A percentile compares a stretch with the other conserved stretches of the same genome.
Evolutionary conservation across 148 eudicot genomes (phyloP).

Genomic region (Amaranthus hypochondriacus): DNA sequence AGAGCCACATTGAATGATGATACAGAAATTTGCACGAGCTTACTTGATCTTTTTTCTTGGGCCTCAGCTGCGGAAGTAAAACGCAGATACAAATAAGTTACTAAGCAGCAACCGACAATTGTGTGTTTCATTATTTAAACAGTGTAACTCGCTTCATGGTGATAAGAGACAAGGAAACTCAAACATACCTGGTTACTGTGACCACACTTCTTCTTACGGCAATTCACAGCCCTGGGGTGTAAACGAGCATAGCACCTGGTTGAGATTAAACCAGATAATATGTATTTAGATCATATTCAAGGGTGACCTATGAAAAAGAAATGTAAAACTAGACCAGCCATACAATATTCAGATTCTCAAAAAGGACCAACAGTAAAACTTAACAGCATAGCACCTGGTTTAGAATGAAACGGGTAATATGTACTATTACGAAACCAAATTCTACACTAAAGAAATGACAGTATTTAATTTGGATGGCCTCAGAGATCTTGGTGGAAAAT

Average conservation of each 20-base stretch:
- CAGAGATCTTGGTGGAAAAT: constrained; percentile 26
- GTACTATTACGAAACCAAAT: no score
- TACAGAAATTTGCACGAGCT: background rate
- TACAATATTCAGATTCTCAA: background rate
- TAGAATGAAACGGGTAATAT: no score
- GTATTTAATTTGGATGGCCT: background rate
- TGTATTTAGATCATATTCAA: background rate
- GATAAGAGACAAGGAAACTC: no score
- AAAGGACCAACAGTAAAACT: no score
- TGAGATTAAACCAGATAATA: background rate
- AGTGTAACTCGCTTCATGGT: no score
- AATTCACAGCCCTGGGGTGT: constrained; percentile 28
- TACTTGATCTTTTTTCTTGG: constrained; percentile 31
- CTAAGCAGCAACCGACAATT: no score
- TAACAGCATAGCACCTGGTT: no score
- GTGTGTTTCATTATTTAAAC: no score
- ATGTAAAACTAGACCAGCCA: background rate
- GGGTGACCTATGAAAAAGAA: background rate
- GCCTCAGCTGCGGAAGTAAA: constrained; percentile 17
- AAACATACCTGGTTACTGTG: constrained; percentile 22
- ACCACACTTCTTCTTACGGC: constrained; percentile 35
- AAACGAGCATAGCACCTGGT: constrained; percentile 29
- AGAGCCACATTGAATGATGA: constrained; percentile 8
- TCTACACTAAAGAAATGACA: background rate
- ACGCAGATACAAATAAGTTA: background rate